These are phyloP conservation scores for Eurotiales sp. DNA, from an alignment of 2,329 filamentous ascomycete species.

Conservation along the genomic window DNA sequence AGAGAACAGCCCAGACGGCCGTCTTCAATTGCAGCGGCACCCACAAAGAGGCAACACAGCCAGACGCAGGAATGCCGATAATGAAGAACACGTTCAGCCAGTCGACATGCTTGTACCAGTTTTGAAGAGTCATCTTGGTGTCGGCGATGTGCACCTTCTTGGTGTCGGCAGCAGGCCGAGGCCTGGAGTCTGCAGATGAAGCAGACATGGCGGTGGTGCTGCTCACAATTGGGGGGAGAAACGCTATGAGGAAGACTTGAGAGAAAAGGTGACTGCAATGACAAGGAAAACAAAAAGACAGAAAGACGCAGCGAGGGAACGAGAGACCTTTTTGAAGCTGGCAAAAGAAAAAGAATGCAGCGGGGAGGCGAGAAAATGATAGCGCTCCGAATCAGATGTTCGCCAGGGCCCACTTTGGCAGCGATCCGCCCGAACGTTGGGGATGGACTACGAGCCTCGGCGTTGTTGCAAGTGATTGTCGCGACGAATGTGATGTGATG, in stretches of 20 bases:
- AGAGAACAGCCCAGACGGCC: constrained; percentile 66
- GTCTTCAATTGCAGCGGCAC: constrained; percentile 71
- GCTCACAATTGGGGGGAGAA: not conserved
- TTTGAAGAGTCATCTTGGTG: constrained; percentile 70
- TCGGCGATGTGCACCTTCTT: constrained; percentile 86
- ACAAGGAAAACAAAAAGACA: not conserved
- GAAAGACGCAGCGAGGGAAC: not conserved
- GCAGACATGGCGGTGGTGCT: constrained; percentile 30
- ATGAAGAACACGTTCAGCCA: constrained; percentile 87
- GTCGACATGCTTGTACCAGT: constrained; percentile 92
- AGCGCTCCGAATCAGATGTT: not conserved
- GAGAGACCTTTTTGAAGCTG: constrained; percentile 4
- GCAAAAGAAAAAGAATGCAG: not conserved
- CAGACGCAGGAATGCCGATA: constrained; percentile 69
- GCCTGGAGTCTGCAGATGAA: constrained; percentile 29
- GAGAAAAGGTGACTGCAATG: not conserved
- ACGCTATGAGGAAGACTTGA: not conserved
- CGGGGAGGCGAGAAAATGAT: constrained; percentile 1
- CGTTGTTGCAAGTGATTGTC: not conserved
- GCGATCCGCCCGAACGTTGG: constrained; percentile 10
- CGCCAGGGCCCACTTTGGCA: constrained; percentile 3
- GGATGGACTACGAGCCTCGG: not conserved
- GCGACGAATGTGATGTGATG: not conserved
- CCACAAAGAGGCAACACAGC: constrained; percentile 72
- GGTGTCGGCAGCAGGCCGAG: constrained; percentile 36